Evolutionary conservation across 257 asterid genomes (phyloP).

Genomic region (Rehmannia glutinosa): DNA sequence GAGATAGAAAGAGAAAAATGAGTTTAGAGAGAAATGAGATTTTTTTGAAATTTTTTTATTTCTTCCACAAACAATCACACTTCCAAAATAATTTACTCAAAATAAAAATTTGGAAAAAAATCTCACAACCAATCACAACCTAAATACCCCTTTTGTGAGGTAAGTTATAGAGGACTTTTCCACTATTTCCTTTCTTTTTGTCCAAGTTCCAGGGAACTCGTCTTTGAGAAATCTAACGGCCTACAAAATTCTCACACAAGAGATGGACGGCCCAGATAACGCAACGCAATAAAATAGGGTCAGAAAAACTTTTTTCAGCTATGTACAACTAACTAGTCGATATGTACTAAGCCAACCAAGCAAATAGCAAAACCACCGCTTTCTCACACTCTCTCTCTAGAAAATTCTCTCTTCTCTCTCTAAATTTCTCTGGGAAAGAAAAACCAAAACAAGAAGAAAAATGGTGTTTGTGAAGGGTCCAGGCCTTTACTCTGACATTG

Average conservation of each 20-base stretch:
- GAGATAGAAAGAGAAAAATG: too few species aligned
- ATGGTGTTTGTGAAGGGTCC: conserved; percentile 60
- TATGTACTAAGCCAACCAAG: conserved; percentile 21
- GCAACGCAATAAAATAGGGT: conserved; percentile 26
- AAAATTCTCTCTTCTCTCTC: conserved; percentile 25
- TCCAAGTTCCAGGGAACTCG: conserved; percentile 10
- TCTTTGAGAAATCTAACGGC: conserved; percentile 11
- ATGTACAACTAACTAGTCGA: conserved; percentile 11
- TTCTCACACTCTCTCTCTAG: conserved; percentile 29
- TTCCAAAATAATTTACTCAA: too few species aligned
- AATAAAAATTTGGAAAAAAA: too few species aligned
- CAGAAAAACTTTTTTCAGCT: conserved; percentile 6
- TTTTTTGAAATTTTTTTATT: too few species aligned
- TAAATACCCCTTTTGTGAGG: too few species aligned
- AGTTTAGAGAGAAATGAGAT: too few species aligned
- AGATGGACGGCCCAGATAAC: conserved; percentile 27
- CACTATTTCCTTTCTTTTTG: neutral
- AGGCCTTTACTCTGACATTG: conserved; percentile 60
- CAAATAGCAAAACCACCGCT: conserved; percentile 20
- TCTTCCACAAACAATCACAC: too few species aligned
- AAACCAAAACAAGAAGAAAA: neutral
- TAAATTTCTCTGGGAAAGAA: neutral
- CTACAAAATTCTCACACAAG: neutral
- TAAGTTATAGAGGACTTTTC: too few species aligned
- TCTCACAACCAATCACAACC: too few species aligned